Conservation (phyloP, 2,329 filamentous ascomycete genomes). For the Paramyrothecium sp. region DNA sequence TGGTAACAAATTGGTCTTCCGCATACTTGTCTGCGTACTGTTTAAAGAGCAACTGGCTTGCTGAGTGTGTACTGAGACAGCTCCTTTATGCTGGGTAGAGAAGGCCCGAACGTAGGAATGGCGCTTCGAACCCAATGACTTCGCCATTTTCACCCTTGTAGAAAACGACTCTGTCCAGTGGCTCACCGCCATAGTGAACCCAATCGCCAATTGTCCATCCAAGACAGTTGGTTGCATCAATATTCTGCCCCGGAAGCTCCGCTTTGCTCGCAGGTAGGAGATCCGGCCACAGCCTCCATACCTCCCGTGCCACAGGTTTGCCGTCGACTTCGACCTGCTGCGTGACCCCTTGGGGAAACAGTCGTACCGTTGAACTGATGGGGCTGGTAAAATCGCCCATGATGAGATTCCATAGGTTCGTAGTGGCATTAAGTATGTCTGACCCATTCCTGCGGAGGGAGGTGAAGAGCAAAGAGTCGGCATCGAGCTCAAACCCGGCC, state of each 20-base stretch:
- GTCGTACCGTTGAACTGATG: slow-evolving; percentile 13
- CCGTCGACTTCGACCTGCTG: slow-evolving; percentile 9
- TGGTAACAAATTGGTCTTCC: not conserved
- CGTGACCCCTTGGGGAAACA: slow-evolving; percentile 21
- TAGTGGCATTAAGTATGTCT: slow-evolving; percentile 15
- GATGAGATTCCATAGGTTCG: slow-evolving; percentile 17
- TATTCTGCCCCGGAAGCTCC: slow-evolving; percentile 22
- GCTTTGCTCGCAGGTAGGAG: slow-evolving; percentile 11
- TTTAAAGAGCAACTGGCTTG: not conserved
- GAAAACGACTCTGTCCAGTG: slow-evolving; percentile 29
- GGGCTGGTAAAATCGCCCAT: slow-evolving; percentile 19
- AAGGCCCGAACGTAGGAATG: slow-evolving; percentile 27
- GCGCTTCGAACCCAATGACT: slow-evolving; percentile 28
- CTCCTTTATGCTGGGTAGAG: slow-evolving; percentile 3
- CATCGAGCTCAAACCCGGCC: slow-evolving; percentile 17
- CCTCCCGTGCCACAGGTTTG: slow-evolving; percentile 12
- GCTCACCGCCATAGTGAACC: slow-evolving; percentile 31
- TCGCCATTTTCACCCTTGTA: slow-evolving; percentile 18
- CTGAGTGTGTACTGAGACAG: not conserved
- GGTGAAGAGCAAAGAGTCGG: slow-evolving; percentile 19
- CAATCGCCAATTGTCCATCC: slow-evolving; percentile 31
- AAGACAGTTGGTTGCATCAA: slow-evolving; percentile 21
- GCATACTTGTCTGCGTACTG: too few species aligned
- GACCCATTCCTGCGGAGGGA: slow-evolving; percentile 18
- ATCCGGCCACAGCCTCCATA: slow-evolving; percentile 26